Evolutionary conservation across 805 yeast genomes (phyloP), one percentile per base, ranked within the genome.

Genomic region (Suhomyces tanzawaensis): DNA sequence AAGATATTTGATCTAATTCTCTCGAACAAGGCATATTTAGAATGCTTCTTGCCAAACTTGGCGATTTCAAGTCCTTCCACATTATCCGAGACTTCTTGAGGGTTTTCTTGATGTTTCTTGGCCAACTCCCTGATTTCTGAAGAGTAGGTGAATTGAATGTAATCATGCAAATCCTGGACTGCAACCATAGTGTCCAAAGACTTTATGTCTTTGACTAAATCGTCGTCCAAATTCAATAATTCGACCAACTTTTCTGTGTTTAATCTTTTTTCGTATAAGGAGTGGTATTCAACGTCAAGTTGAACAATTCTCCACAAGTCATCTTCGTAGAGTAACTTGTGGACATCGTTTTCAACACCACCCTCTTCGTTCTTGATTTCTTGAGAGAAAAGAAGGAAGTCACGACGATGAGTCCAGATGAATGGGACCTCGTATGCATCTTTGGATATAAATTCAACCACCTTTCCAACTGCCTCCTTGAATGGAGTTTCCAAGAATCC

Each of bases 351-450:
- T n/a, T 49, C 45, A 13, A 48, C 37, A 4, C 47, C 37, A 4
- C 77, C 71, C 27, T 70, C 73, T 12, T 60, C 67, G 26, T 59
- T 60, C 19, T 56, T 50, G 12, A 58, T 58, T 26, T 77, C 77
- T 29, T 72, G 72, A 7, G 86, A 75, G 50, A 71, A 71, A 42
- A 85, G 66, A 14, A 88, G 69, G 56, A 85, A 88, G 61, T 93
- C 98, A 63, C 95, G 85, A 59, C 98, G 85, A 57, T 89, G 95
- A 18, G 89, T 85, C 85, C 95, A 89, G 44, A 93, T 89, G 52
- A 89, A 86, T 8, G 99, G 98, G 4, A 91, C 96, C 58, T 93
- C 99, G 46, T 84, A 73, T 41, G 81, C 74, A 34, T 90, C 95
- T 50, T 78, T 79, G 11, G 89, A 72, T 21, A 93, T 67, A 47